Evolutionary conservation across 495 filamentous ascomycete genomes (phyloP).

Genomic region (Lasiosphaeriaceae sp.): DNA sequence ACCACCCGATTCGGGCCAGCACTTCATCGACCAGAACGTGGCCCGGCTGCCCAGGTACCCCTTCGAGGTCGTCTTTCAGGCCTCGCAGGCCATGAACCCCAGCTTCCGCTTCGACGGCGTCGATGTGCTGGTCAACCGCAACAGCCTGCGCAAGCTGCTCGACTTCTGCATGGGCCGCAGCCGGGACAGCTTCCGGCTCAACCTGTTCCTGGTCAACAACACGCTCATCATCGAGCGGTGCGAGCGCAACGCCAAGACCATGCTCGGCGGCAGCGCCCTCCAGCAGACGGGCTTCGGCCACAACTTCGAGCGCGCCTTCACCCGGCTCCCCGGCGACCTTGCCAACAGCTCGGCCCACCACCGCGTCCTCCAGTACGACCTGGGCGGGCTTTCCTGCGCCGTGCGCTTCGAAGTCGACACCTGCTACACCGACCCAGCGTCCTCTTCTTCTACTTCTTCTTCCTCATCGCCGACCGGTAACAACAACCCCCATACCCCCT

Average conservation of each 20-base stretch:
- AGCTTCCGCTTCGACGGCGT: constrained; percentile 8
- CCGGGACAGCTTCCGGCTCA: constrained; percentile 6
- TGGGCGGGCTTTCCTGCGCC: constrained; percentile 1
- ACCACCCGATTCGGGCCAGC: too few species aligned
- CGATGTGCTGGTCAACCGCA: constrained; percentile 8
- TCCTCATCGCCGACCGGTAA: too few species aligned
- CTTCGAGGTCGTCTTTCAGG: constrained; percentile 8
- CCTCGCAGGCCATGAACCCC: constrained; percentile 6
- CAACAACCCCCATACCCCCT: too few species aligned
- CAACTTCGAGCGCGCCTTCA: constrained; percentile 5
- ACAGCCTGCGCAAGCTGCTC: constrained; percentile 12
- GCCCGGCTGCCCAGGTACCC: too few species aligned
- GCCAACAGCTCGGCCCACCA: constrained; percentile 4
- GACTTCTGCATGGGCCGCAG: constrained; percentile 2
- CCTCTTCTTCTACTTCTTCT: too few species aligned
- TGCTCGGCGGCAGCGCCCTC: too few species aligned
- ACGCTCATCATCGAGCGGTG: constrained; percentile 11
- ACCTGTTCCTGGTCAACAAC: constrained; percentile 5
- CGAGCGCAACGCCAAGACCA: neutral
- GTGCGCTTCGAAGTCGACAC: constrained; percentile 10
- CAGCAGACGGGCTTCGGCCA: constrained; percentile 4
- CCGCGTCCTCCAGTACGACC: constrained; percentile 2
- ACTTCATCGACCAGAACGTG: too few species aligned
- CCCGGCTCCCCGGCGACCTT: constrained; percentile 1
- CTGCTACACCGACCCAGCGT: constrained; percentile 2